Base-by-base conservation (phyloP, 1,284 basidiomycete genomes). In the Ganoderma lucidum region DNA sequence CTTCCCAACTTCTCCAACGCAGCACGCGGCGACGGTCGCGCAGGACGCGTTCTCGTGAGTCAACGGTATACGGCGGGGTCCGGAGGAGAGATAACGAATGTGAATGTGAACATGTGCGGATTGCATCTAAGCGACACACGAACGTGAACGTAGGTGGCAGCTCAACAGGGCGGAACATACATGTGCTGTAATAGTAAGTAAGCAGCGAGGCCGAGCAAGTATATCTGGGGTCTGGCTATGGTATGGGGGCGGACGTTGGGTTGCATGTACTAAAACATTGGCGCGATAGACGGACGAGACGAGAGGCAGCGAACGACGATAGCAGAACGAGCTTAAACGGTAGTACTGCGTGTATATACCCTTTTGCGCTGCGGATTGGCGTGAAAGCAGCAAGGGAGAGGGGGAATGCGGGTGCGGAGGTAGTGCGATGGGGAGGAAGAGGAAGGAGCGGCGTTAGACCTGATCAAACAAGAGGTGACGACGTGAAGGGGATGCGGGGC, bases 311-410 rank as follows among this genome's bases (percentile, higher is more conserved):
- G 65, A 65, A 70, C 69, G 62, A 66, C 69, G 59, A 61, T 23
- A 61, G 59, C 59, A 61, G 23, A 69, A 67, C 67, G 45, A 48
- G 62, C 59, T 61, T 56, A 42, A 59, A 45, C 55, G 59, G 53
- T 62, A 68, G 53, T 68, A 68, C 66, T 66, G 68, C 69, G 68
- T 62, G 51, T 65, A 68, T 65, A 68, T 66, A 67, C 71, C 71
- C 71, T 70, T 67, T 73, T 73, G 64, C 39, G 59, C 41, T 39
- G 39, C 39, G 39, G 59, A 5, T 42, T 28, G 59, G 41, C 23
- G 37, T 15, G 39, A 48, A 39, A 67, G 53, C 59, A 69, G 61
- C 48, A 17, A 51, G 12, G 10, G 10, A 8, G 12, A 23, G 48
- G 41, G 32, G 61, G 51, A 30, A 30, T 44, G 64, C 6, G 63